Evolutionary conservation across 2,329 filamentous ascomycete species (phyloP).

Genomic region (Trematosphaeria pertusa): DNA sequence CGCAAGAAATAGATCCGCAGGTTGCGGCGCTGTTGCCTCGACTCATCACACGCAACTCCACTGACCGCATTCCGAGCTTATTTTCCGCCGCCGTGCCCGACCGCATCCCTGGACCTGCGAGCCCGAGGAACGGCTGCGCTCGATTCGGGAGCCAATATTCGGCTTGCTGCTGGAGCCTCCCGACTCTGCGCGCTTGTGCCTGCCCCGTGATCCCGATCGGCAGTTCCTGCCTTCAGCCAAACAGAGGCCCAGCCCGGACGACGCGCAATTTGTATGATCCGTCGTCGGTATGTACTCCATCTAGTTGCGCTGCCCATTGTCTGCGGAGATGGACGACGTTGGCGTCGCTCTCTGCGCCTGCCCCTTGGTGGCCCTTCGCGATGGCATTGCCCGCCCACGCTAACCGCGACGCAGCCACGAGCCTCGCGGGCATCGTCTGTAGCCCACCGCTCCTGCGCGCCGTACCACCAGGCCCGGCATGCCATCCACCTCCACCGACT

Average conservation of each 20-base stretch:
- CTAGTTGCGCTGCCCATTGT: constrained; percentile 1
- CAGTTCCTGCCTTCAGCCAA: constrained; percentile 46
- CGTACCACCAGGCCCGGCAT: constrained; percentile 34
- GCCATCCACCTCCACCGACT: constrained; percentile 43
- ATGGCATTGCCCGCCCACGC: constrained; percentile 28
- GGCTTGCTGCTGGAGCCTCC: constrained; percentile 35
- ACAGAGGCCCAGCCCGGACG: constrained; percentile 46
- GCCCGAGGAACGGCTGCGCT: constrained; percentile 11
- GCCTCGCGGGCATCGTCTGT: constrained; percentile 36
- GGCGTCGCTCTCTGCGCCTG: constrained; percentile 7
- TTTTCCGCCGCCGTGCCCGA: constrained; percentile 35
- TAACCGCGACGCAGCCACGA: constrained; percentile 22
- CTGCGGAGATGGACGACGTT: constrained; percentile 3
- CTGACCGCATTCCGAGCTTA: constrained; percentile 47
- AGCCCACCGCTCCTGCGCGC: constrained; percentile 39
- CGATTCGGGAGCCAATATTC: constrained; percentile 44
- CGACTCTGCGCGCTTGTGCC: constrained; percentile 32
- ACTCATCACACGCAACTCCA: constrained; percentile 37
- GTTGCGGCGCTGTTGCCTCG: constrained; percentile 18
- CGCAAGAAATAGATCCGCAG: not conserved
- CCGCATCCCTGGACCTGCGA: constrained; percentile 36
- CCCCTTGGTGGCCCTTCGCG: constrained; percentile 23
- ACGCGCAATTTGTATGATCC: constrained; percentile 48
- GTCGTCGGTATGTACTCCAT: constrained; percentile 46
- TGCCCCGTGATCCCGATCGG: constrained; percentile 39